A percentile compares a stretch with the other conserved stretches of the same genome.
These are phyloP conservation scores for Kwoniella sp. DNA, from an alignment of 768 basidiomycete genomes.

Conservation along the genomic window DNA sequence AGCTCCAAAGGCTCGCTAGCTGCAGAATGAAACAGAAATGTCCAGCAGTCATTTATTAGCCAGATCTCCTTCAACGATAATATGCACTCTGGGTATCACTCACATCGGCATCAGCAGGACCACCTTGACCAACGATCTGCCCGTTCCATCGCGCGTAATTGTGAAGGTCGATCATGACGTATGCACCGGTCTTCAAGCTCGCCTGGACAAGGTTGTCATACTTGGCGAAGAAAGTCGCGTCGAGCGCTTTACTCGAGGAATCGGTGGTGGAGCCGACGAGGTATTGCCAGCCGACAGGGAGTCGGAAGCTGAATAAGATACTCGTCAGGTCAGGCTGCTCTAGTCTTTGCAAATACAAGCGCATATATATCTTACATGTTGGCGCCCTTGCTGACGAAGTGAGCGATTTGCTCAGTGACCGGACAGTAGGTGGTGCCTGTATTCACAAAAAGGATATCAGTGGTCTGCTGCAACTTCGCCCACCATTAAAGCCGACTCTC, in stretches of 20 bases:
- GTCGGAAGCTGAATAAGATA: constrained; percentile 59
- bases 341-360: constrained; percentile 39
- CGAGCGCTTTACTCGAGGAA: constrained; percentile 51
- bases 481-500: background rate
- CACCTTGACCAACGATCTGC: constrained; percentile 66
- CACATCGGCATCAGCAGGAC: constrained; percentile 60
- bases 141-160: constrained; percentile 68
- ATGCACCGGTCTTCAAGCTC: constrained; percentile 60
- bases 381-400: constrained; percentile 62
- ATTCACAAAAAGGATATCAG: background rate
- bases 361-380: constrained; percentile 47
- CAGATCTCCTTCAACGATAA: background rate
- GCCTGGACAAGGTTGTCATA: constrained; percentile 63
- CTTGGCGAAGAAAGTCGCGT: constrained; percentile 58
- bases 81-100: constrained; percentile 5
- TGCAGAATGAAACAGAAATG: constrained; percentile 33
- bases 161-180: constrained; percentile 64
- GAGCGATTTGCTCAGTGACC: constrained; percentile 63
- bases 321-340: constrained; percentile 58
- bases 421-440: constrained; percentile 32
- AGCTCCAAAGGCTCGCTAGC: constrained; percentile 63
- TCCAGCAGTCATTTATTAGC: background rate
- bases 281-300: constrained; percentile 66
- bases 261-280: constrained; percentile 57
- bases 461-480: too few relatives aligned